A percentile compares a stretch with the other conserved stretches of the same genome.
Conservation (phyloP, 306 rosid species). For the Cucurbita maxima region DNA sequence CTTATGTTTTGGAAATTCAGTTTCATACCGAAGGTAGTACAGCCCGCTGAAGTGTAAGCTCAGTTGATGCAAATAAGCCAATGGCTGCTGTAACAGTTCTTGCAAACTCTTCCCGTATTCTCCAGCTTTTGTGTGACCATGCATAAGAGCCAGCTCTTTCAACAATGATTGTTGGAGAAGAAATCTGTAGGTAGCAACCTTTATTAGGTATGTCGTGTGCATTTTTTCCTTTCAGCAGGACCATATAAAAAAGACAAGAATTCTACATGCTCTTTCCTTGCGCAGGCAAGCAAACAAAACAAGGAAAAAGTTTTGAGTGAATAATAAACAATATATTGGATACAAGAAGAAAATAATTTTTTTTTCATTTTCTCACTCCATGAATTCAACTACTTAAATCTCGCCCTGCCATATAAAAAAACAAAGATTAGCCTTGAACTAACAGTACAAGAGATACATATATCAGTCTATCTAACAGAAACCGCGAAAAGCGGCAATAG, state of each 20-base stretch:
- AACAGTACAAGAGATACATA: background rate
- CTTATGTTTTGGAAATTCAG: background rate
- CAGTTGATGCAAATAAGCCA: conserved; percentile 82
- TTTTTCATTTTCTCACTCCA: background rate
- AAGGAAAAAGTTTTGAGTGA: background rate
- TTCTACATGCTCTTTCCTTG: background rate
- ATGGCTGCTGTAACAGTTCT: conserved; percentile 94
- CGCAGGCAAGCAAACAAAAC: background rate
- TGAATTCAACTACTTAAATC: background rate
- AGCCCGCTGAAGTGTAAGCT: conserved; percentile 82
- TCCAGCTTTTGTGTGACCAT: conserved; percentile 93
- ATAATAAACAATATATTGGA: background rate
- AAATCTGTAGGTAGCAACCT: conserved; percentile 37
- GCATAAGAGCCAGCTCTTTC: conserved; percentile 97
- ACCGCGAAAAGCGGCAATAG: background rate
- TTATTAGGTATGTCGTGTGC: background rate
- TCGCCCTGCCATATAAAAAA: background rate
- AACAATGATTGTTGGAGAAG: conserved; percentile 93
- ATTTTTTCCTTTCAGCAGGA: background rate
- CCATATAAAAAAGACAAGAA: background rate
- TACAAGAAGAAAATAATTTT: background rate
- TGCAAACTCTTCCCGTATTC: conserved; percentile 90
- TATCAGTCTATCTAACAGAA: background rate
- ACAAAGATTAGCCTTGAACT: background rate
- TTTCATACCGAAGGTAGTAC: conserved; percentile 80